A percentile compares a stretch with the other conserved stretches of the same genome.
Evolutionary conservation across 202 grass and related monocot genomes (phyloP).

Genomic region (Panicum hallii): DNA sequence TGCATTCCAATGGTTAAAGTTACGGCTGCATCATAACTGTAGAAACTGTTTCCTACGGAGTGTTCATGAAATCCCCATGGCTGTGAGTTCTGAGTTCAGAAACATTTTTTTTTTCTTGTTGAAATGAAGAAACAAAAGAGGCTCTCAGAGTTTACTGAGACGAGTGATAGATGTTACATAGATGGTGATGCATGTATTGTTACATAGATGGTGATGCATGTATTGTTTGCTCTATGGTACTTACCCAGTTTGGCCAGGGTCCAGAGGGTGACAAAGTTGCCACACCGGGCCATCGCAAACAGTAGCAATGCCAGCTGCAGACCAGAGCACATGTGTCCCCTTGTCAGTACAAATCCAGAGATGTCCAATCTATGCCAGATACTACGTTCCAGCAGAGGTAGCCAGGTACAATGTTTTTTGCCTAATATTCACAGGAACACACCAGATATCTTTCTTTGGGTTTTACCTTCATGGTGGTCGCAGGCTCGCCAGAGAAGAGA

Average conservation of each 20-base stretch:
- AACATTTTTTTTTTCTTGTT: slow-evolving; percentile 35
- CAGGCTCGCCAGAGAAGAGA: slow-evolving; percentile 95
- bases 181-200: neutral
- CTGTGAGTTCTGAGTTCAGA: neutral
- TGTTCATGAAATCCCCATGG: neutral
- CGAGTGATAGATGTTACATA: neutral
- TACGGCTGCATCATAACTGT: slow-evolving; percentile 18
- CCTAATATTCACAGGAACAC: neutral
- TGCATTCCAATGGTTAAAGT: slow-evolving; percentile 15
- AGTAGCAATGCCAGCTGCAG: slow-evolving; percentile 89
- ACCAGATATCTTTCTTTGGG: neutral
- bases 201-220: neutral
- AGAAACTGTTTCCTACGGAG: neutral
- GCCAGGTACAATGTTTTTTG: neutral
- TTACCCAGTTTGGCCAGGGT: slow-evolving; percentile 82
- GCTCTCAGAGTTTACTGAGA: neutral
- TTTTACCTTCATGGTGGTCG: slow-evolving; percentile 90
- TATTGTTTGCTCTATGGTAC: slow-evolving; percentile 31
- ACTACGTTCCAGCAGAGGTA: neutral
- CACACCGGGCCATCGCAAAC: slow-evolving; percentile 93
- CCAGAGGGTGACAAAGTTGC: slow-evolving; percentile 86
- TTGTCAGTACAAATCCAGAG: slow-evolving; percentile 55
- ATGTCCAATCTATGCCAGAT: slow-evolving; percentile 20
- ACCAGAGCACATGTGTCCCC: slow-evolving; percentile 49
- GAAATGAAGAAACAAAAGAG: slow-evolving; percentile 40